Evolutionary conservation across 352 stramenopile genomes (phyloP), one percentile per base, ranked within the genome.

Genomic region (Globisporangium radiosum): DNA sequence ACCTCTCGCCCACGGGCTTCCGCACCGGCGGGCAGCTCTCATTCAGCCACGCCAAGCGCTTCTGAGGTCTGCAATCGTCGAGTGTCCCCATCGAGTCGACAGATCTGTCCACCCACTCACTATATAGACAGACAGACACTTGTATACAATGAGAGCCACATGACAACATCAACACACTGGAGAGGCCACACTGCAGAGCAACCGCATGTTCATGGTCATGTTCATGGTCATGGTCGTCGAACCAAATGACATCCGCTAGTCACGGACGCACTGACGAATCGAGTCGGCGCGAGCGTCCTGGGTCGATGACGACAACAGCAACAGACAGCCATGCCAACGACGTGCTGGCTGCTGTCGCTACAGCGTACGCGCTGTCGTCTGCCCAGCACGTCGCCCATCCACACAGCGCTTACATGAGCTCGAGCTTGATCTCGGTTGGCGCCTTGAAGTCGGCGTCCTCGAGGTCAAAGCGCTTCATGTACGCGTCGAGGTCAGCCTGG

Each of bases 391-490:
- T 33, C 25, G 25, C 25, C 25, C 25, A 33, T 33, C 25, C 25
- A 33, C 43, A 47, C 43, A 50, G 13, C 60, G 63, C 66, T 90
- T 91, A 94, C 76, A 94, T 83, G 66, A 92, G 74, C 69, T 91
- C 72, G 52, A 92, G 62, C 79, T 92, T 94, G 69, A 92, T 75
- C 70, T 94, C 84, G 66, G 81, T 91, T 42, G 78, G 69, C 53
- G 84, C 81, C 81, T 87, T 90, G 63, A 94, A 85, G 59, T 86
- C 75, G 52, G 78, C 84, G 52, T 83, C 70, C 61, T 92, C 81
- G 60, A 94, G 68, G 64, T 78, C 80, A 68, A 90, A 89, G 60
- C 82, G 82, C 71, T 92, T 92, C 77, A 91, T 88, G 80, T 92
- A 94, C 25, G 84, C 80, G 60, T 94, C 81, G 37, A 94, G 64